phyloP scores from a whole-genome alignment of 2,329 filamentous ascomycete genomes.

The Pseudogymnoascus verrucosus region DNA sequence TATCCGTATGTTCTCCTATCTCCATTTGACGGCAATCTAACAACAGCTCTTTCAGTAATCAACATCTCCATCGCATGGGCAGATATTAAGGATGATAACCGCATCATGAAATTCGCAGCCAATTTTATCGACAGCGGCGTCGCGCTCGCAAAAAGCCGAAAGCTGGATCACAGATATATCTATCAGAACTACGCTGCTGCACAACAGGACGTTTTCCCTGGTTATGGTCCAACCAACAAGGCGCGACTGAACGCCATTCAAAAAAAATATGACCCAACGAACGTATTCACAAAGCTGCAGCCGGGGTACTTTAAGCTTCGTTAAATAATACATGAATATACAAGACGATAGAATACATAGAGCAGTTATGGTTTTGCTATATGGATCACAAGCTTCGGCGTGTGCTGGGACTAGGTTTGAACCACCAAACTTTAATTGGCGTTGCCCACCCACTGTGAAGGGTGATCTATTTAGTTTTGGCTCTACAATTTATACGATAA shows the following conservation, averaged over 20 bases:
- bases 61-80: not conserved
- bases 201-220: constrained; percentile 28
- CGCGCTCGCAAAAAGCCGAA: not conserved
- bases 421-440: constrained; percentile 22
- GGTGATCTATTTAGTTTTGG: constrained; percentile 31
- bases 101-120: not conserved
- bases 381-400: constrained; percentile 19
- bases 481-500: constrained; percentile 29
- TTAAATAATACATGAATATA: not conserved
- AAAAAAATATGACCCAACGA: constrained; percentile 22
- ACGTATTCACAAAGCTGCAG: constrained; percentile 22
- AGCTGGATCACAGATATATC: constrained; percentile 14
- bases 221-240: constrained; percentile 30
- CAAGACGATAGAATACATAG: not conserved
- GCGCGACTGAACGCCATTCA: constrained; percentile 18
- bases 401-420: constrained; percentile 21
- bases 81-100: not conserved
- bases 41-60: not conserved
- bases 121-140: not conserved
- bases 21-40: not conserved
- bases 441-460: constrained; percentile 19
- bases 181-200: constrained; percentile 33
- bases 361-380: not conserved
- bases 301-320: constrained; percentile 12
- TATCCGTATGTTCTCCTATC: constrained; percentile 11